These are phyloP conservation scores for Tuber calosporum DNA, from an alignment of 495 filamentous ascomycete species.

Conservation along the genomic window DNA sequence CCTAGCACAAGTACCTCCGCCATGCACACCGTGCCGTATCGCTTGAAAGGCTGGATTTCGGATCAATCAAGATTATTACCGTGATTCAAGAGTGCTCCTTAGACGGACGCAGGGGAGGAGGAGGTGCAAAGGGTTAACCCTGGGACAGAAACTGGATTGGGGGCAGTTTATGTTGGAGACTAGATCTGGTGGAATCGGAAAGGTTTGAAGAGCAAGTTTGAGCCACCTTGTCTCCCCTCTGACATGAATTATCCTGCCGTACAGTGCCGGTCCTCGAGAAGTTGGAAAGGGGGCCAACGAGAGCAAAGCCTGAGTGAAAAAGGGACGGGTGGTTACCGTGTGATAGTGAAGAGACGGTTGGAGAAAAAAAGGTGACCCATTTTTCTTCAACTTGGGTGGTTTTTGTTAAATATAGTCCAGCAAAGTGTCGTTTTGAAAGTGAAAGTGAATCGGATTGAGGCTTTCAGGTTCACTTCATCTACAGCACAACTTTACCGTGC, in stretches of 20 bases:
- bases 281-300: not conserved
- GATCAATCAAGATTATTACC: not conserved
- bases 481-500: no score
- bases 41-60: not conserved
- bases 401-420: no score
- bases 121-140: not conserved
- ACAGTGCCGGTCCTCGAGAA: not conserved
- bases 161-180: not conserved
- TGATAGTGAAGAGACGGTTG: not conserved
- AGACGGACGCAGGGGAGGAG: not conserved
- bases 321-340: not conserved
- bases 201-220: not conserved
- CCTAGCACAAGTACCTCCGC: no score
- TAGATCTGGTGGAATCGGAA: not conserved
- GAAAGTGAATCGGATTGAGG: not conserved
- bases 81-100: no score
- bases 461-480: not conserved
- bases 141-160: not conserved
- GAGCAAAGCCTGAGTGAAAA: not conserved
- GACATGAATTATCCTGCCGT: not conserved
- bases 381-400: no score
- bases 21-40: no score
- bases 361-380: not conserved
- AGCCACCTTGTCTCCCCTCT: not conserved
- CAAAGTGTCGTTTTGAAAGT: not conserved